A percentile compares a stretch with the other conserved stretches of the same genome.
These are phyloP conservation scores for Mycena pura DNA, from an alignment of 768 basidiomycete genomes.

Conservation along the genomic window DNA sequence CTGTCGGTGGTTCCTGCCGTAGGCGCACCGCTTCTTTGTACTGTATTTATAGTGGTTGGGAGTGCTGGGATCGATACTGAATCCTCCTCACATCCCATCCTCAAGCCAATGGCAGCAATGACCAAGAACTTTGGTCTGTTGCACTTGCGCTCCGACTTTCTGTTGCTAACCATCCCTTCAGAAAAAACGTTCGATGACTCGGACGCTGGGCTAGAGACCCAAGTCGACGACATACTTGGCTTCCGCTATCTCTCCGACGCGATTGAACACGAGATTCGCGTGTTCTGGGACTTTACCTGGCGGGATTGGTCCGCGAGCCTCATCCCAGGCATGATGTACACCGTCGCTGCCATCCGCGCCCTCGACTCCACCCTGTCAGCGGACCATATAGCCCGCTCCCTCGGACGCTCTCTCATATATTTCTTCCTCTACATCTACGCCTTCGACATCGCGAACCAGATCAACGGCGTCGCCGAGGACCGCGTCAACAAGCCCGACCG, in stretches of 20 bases:
- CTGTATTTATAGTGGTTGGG: too few relatives aligned
- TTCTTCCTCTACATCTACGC: conserved; percentile 23
- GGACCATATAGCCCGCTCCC: neutral
- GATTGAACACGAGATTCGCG: conserved; percentile 12
- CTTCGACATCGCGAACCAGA: conserved; percentile 27
- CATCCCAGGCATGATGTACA: conserved; percentile 20
- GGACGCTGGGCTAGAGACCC: neutral
- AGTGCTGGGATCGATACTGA: too few relatives aligned
- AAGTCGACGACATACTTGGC: conserved; percentile 2
- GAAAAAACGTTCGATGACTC: too few relatives aligned
- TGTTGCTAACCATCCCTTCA: too few relatives aligned
- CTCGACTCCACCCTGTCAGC: neutral
- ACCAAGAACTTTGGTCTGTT: too few relatives aligned
- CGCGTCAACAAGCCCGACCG: conserved; percentile 26
- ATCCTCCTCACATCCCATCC: too few relatives aligned
- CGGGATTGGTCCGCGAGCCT: conserved; percentile 23
- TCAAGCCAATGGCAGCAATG: too few relatives aligned
- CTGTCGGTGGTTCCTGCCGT: too few relatives aligned
- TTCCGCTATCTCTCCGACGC: conserved; percentile 12
- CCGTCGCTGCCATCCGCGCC: conserved; percentile 20
- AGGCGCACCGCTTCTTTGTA: too few relatives aligned
- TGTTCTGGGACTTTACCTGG: conserved; percentile 24
- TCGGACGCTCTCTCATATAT: conserved; percentile 18
- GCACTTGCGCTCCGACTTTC: too few relatives aligned
- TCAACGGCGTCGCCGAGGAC: conserved; percentile 23